Evolutionary conservation across 1,284 basidiomycete species (phyloP).

Genomic region (Apiotrichum veenhuisii): DNA sequence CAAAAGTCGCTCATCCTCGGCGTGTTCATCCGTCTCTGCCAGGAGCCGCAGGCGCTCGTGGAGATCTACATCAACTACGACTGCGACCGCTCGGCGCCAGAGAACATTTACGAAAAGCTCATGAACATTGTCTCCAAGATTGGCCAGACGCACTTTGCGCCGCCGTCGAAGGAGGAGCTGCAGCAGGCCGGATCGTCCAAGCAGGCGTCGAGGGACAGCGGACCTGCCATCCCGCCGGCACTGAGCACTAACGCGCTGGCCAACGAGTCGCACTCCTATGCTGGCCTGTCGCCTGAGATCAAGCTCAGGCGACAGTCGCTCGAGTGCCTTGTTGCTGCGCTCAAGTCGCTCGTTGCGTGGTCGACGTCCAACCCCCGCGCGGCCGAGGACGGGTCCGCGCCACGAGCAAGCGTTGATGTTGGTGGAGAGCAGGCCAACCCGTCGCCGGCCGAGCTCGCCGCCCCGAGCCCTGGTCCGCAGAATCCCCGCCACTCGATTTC

Average conservation of each 20-base stretch:
- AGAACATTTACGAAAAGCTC: conserved; percentile 94
- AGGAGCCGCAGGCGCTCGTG: conserved; percentile 92
- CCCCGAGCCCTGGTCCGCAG: conserved; percentile 23
- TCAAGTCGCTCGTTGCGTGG: conserved; percentile 87
- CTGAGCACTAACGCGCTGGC: conserved; percentile 64
- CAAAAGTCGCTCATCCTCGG: conserved; percentile 88
- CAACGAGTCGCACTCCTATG: conserved; percentile 54
- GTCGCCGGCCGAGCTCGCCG: conserved; percentile 22
- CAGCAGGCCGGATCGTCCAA: conserved; percentile 23
- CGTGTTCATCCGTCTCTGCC: conserved; percentile 79
- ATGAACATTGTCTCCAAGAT: conserved; percentile 94
- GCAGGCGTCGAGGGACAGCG: conserved; percentile 44
- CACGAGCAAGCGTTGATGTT: conserved; percentile 32
- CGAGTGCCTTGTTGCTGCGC: conserved; percentile 80
- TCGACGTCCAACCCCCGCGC: conserved; percentile 54
- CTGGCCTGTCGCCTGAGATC: conserved; percentile 66
- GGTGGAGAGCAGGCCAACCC: conserved; percentile 9
- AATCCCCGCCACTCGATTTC: conserved; percentile 15
- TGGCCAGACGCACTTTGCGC: conserved; percentile 64
- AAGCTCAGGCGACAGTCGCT: conserved; percentile 82
- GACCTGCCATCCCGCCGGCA: conserved; percentile 57
- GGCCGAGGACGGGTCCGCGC: conserved; percentile 18
- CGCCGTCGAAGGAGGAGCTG: conserved; percentile 51
- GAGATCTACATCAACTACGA: conserved; percentile 98
- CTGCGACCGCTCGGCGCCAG: conserved; percentile 83